Evolutionary conservation across 2,329 filamentous ascomycete species (phyloP), one percentile per base, ranked within the genome.

Genomic region (Dactylellina leptospora): DNA sequence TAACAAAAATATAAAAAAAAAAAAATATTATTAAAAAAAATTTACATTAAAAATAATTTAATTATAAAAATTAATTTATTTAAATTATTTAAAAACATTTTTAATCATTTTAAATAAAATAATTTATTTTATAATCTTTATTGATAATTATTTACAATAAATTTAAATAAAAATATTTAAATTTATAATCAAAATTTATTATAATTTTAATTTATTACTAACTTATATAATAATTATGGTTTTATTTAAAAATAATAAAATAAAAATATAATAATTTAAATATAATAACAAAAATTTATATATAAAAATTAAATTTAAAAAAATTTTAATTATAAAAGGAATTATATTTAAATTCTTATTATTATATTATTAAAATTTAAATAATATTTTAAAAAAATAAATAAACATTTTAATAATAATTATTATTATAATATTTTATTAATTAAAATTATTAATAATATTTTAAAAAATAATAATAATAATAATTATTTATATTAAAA

Each of bases 301-400:
- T 47, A 47, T 11, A 11, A 47, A 47, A 20, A 20, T 20, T 20
- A 47, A 47, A 10, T 47, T 47, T 47, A 20, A 6, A 23, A 47
- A 47, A 4, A 20, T 47, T 4, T 47, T 47, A 47, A 4, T 33
- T 10, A 38, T 45, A 55, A 38, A 63, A 54, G 20, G 33, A 13
- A 28, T 56, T 23, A 45, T 38, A 60, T 59, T 59, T 59, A 59
- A 66, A 20, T n/a, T n/a, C 5, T 28, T 44, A 38, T 59, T 20
- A 18, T 58, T 55, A 60, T 56, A 44, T 23, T 59, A 56, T 40
- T 20, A 59, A 60, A 56, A 56, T 42, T 40, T 38, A 44, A 56
- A 60, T 59, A 42, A 59, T 58, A 66, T 50, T 11, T 42, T 56
- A 22, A 47, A 56, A 56, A 42, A 66, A 16, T 66, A 66, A 55